phyloP scores from a whole-genome alignment of 805 yeast species.

The Wickerhamomyces silvicola region DNA sequence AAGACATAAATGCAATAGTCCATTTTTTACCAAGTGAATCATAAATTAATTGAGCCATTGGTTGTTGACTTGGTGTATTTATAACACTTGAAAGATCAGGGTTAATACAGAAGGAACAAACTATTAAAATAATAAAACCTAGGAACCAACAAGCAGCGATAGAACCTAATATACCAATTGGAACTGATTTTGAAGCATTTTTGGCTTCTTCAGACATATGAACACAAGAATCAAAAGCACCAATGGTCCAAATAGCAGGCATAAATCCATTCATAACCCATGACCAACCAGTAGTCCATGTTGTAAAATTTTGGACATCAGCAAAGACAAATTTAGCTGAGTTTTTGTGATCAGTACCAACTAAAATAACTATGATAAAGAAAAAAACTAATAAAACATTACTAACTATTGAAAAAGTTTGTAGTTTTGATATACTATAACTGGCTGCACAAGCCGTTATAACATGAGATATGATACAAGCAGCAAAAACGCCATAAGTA shows the following conservation, averaged over 20 bases:
- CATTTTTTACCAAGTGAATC: conserved; percentile 58
- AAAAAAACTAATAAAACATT: conserved; percentile 48
- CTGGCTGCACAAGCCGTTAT: conserved; percentile 51
- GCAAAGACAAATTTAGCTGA: conserved; percentile 48
- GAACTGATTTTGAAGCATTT: conserved; percentile 54
- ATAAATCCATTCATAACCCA: conserved; percentile 43
- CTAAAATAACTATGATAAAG: conserved; percentile 58
- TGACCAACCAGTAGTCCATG: conserved; percentile 56
- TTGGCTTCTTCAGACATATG: conserved; percentile 69
- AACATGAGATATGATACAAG: conserved; percentile 47
- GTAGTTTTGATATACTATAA: conserved; percentile 48
- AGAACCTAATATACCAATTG: conserved; percentile 56
- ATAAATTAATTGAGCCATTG: conserved; percentile 56
- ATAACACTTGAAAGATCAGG: conserved; percentile 27
- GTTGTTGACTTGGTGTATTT: conserved; percentile 42
- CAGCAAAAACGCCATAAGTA: conserved; percentile 61
- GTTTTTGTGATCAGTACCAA: conserved; percentile 35
- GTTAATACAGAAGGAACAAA: conserved; percentile 47
- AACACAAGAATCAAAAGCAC: conserved; percentile 64
- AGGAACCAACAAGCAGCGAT: conserved; percentile 48
- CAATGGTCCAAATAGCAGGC: conserved; percentile 71
- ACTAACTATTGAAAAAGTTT: conserved; percentile 48
- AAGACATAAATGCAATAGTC: conserved; percentile 58
- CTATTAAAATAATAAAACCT: conserved; percentile 52
- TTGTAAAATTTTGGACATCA: conserved; percentile 38